Base-by-base conservation (phyloP, 257 asterid genomes). In the Solanum arcanum region DNA sequence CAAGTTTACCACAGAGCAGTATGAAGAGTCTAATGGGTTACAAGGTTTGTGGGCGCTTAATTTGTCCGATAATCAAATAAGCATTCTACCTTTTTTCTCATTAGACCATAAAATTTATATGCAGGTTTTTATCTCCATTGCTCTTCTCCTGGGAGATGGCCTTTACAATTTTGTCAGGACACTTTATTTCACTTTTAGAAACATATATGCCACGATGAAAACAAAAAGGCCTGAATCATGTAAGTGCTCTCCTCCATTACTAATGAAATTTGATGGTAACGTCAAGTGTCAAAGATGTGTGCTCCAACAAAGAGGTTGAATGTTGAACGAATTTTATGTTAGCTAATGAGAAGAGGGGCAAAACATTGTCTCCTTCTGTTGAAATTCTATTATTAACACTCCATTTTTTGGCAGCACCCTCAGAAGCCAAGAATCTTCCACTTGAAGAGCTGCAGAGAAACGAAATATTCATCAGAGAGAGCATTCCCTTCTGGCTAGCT, bases 111-210 rank as follows among this genome's bases (percentile, higher is more conserved):
- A 47, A 15, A 80, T 80, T 47, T 80, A 11, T 21, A 1, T 90
- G 92, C 93, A 95, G 99, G 98, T 96, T 84, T 96, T 96, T 86
- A 90, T 96, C 85, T 92, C 99, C 42, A 95, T 96, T 29, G 93
- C 98, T 66, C 97, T 96, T 25, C 92, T 96, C 78, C 92, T 96
- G 29, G 99, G 99, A 6, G 98, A 96, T 59, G 99, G 99, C 14
- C 93, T 95, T 59, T 95, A 96, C 92, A 93, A 96, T 90, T 96
- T 96, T 87, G 78, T 89, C 86, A 96, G 93, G 95, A 94, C 95
- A 21, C 64, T 96, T 59, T 25, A 92, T 86, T 89, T 92, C 86
- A 94, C 97, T 11, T 77, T 86, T 84, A 85, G 88, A 88, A 93
- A 91, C 91, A 90, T 95, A 92, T 91, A 88, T 60, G 75, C 88